Evolutionary conservation across 257 asterid species (phyloP).

Genomic region (Solanum appendiculatum): DNA sequence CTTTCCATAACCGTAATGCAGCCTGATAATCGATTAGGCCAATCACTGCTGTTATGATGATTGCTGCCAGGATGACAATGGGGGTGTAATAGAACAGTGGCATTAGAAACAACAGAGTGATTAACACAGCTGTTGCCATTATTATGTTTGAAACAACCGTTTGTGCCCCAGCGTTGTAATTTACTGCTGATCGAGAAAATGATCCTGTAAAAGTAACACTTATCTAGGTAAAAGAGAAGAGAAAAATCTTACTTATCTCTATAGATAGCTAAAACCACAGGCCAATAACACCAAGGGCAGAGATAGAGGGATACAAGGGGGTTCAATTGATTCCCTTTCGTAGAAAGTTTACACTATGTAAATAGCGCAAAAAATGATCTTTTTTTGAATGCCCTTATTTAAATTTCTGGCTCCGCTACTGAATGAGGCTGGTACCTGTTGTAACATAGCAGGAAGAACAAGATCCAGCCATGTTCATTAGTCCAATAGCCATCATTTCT

Average conservation of each 20-base stretch:
- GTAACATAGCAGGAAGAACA: constrained; percentile 88
- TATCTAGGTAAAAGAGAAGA: not conserved
- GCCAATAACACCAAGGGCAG: not conserved
- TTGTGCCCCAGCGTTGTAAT: constrained; percentile 84
- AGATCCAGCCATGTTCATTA: constrained; percentile 98
- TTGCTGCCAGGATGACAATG: constrained; percentile 70
- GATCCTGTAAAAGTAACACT: constrained; percentile 41
- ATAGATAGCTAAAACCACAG: not conserved
- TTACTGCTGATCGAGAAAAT: constrained; percentile 90
- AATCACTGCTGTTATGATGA: constrained; percentile 80
- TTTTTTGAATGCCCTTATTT: too few relatives aligned
- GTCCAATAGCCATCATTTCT: constrained; percentile 98
- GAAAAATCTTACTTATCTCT: not conserved
- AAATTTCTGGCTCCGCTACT: not conserved
- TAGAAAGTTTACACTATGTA: too few relatives aligned
- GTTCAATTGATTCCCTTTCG: too few relatives aligned
- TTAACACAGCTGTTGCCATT: constrained; percentile 71
- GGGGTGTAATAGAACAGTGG: constrained; percentile 88
- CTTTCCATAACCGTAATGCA: constrained; percentile 69
- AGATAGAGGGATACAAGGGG: too few relatives aligned
- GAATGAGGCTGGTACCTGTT: constrained; percentile 33
- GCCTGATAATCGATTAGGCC: constrained; percentile 82
- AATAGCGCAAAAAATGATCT: too few relatives aligned
- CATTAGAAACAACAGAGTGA: constrained; percentile 80
- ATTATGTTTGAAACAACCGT: constrained; percentile 71